Evolutionary conservation across 805 yeast species (phyloP).

Genomic region (Candida mattraensis): DNA sequence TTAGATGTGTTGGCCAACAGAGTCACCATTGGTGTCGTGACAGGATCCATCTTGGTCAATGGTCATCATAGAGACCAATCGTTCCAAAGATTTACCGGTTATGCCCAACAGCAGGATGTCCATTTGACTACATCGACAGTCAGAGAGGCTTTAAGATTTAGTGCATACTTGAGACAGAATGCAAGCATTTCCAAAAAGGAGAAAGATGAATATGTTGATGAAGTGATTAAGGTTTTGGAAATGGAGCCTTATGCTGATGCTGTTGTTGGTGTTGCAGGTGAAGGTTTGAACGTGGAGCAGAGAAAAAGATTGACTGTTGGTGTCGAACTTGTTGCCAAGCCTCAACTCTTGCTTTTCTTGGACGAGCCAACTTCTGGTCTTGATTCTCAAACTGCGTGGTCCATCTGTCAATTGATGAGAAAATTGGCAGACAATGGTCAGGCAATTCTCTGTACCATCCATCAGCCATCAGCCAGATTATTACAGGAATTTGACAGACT

Average conservation of each 20-base stretch:
- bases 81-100: conserved; percentile 51
- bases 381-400: conserved; percentile 58
- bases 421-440: conserved; percentile 49
- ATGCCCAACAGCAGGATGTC: conserved; percentile 57
- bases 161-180: conserved; percentile 48
- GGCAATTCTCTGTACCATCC: conserved; percentile 65
- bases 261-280: conserved; percentile 44
- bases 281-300: conserved; percentile 53
- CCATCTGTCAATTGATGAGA: conserved; percentile 49
- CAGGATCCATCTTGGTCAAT: conserved; percentile 55
- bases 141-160: conserved; percentile 48
- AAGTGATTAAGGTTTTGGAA: conserved; percentile 44
- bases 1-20: conserved; percentile 51
- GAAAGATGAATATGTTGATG: conserved; percentile 49
- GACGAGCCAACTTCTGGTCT: conserved; percentile 64
- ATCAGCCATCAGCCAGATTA: conserved; percentile 78
- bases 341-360: conserved; percentile 48
- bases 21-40: conserved; percentile 49
- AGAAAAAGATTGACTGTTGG: conserved; percentile 52
- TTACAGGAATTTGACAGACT: conserved; percentile 73
- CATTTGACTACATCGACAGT: conserved; percentile 49
- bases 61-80: conserved; percentile 45
- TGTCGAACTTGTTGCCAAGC: conserved; percentile 53
- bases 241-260: conserved; percentile 56
- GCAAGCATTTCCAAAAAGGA: conserved; percentile 38